Conservation (phyloP, 768 basidiomycete genomes). For the Pholiota microspora region DNA sequence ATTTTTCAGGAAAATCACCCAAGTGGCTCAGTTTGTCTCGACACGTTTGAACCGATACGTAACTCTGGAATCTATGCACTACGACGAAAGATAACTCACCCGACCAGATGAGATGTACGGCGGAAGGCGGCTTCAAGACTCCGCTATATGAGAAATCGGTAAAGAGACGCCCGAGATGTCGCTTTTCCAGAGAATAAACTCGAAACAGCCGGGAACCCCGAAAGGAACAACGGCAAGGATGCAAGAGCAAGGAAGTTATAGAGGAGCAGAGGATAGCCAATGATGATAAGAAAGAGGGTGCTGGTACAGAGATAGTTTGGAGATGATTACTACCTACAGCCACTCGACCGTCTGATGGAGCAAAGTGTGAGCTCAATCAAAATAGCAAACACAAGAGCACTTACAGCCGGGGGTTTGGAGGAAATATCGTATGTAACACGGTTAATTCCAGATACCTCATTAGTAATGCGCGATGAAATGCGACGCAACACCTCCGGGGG, state of each 20-base stretch:
- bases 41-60: neutral
- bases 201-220: no score
- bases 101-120: neutral
- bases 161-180: neutral
- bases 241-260: no score
- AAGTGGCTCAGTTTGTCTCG: no score
- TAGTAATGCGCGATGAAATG: slow-evolving; percentile 96
- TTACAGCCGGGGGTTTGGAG: slow-evolving; percentile 91
- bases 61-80: neutral
- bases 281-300: neutral
- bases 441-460: slow-evolving; percentile 96
- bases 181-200: neutral
- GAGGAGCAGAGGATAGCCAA: no score
- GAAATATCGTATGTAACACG: slow-evolving; percentile 96
- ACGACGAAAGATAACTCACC: neutral
- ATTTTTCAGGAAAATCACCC: no score
- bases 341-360: slow-evolving; percentile 46
- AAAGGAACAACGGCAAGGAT: no score
- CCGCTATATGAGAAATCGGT: neutral
- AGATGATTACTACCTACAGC: slow-evolving; percentile 27
- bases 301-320: neutral
- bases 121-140: neutral
- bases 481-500: slow-evolving; percentile 84
- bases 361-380: no score
- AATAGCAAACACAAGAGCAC: no score